Percentiles rank a stretch among this genome's conserved stretches.
These are phyloP conservation scores for Lactuca sativa DNA, from an alignment of 129 eudicot genomes.

Conservation along the genomic window DNA sequence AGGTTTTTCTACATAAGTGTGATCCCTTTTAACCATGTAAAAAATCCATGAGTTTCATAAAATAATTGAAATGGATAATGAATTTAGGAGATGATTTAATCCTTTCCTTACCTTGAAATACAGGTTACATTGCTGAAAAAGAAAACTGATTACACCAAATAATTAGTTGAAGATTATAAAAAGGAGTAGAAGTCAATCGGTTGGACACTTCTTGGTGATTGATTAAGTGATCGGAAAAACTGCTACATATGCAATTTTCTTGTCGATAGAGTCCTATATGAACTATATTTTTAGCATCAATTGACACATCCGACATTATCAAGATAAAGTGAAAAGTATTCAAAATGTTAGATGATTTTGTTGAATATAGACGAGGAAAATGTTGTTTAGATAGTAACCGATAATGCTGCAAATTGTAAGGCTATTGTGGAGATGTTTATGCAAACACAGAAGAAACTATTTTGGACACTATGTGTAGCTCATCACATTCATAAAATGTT, in stretches of 20 bases:
- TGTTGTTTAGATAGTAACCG: too few relatives aligned
- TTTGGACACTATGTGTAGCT: constrained; percentile 31
- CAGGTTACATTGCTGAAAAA: not conserved
- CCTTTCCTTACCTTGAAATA: constrained; percentile 6
- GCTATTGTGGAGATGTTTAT: not conserved
- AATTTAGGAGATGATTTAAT: not conserved
- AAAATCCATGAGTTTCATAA: not conserved
- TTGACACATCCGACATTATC: constrained; percentile 1
- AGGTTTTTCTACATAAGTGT: too few relatives aligned
- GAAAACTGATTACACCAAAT: not conserved
- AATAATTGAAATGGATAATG: not conserved
- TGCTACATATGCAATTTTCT: not conserved
- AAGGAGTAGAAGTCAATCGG: not conserved
- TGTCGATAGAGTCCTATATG: not conserved
- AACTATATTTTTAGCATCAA: not conserved
- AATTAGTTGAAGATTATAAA: too few relatives aligned
- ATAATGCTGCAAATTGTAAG: not conserved
- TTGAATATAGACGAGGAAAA: too few relatives aligned
- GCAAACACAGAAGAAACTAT: constrained; percentile 8
- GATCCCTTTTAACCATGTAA: too few relatives aligned
- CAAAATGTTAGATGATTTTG: too few relatives aligned
- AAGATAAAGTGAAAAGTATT: not conserved
- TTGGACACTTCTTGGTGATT: not conserved
- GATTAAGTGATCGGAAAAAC: not conserved
- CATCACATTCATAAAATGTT: constrained; percentile 28